These are phyloP conservation scores for Fragaria ananassa DNA, from an alignment of 306 rosid species.

Conservation along the genomic window DNA sequence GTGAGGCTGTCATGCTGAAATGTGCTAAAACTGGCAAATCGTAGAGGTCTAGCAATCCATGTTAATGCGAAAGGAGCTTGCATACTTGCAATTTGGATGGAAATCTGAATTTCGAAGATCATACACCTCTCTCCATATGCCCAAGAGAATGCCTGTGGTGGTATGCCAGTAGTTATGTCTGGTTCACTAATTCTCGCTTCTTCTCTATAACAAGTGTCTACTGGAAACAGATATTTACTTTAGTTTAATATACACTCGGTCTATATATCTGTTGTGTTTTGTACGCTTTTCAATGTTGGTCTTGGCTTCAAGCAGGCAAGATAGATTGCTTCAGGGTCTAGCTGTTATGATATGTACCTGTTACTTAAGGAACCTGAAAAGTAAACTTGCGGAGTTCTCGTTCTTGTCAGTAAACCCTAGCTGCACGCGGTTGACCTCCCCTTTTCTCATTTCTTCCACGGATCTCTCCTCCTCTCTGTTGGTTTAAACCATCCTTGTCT, in stretches of 20 bases:
- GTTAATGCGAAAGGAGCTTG: neutral
- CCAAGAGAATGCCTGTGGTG: neutral
- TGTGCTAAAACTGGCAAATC: neutral
- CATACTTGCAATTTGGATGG: neutral
- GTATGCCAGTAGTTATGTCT: neutral
- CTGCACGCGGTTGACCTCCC: too few species aligned
- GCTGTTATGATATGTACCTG: neutral
- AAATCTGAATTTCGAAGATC: neutral
- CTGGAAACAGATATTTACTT: neutral
- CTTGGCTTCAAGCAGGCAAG: neutral
- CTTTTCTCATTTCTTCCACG: neutral
- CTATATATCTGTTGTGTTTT: too few species aligned
- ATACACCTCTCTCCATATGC: neutral
- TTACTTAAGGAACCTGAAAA: neutral
- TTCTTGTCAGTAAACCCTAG: neutral
- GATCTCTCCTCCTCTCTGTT: neutral
- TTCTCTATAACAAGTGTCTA: neutral
- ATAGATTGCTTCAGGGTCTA: neutral
- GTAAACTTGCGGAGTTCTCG: neutral
- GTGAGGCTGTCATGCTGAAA: neutral
- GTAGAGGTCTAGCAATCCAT: neutral
- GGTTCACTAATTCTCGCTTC: neutral
- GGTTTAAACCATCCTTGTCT: neutral
- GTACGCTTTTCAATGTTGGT: neutral
- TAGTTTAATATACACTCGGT: neutral